Evolutionary conservation across 169 alveolate species (phyloP).

Genomic region (Eimeria sp.): DNA sequence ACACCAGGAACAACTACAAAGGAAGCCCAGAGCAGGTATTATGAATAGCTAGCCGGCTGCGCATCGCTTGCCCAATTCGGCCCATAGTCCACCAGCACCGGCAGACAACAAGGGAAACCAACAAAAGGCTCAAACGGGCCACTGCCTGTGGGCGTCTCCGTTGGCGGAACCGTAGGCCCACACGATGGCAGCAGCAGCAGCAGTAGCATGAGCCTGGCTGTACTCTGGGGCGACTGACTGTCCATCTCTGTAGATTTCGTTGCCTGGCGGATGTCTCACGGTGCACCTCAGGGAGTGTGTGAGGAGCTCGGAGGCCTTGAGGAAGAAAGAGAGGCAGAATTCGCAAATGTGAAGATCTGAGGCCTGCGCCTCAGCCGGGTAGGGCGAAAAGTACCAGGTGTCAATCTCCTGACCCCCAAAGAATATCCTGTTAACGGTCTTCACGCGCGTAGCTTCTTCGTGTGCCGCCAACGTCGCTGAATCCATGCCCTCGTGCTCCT

Average conservation of each 20-base stretch:
- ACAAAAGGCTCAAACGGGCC: not conserved
- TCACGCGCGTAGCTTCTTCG: slow-evolving; percentile 97
- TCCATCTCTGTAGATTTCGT: slow-evolving; percentile 95
- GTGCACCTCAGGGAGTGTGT: slow-evolving; percentile 94
- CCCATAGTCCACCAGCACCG: not conserved
- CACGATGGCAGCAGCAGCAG: slow-evolving; percentile 86
- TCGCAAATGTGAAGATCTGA: slow-evolving; percentile 97
- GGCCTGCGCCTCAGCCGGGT: slow-evolving; percentile 97
- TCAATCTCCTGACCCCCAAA: slow-evolving; percentile 96
- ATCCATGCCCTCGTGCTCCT: slow-evolving; percentile 83
- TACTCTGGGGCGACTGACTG: not conserved
- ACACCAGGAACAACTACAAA: not conserved
- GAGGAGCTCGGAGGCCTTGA: slow-evolving; percentile 91
- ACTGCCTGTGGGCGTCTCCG: not conserved
- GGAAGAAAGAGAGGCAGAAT: slow-evolving; percentile 96
- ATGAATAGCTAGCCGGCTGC: not conserved
- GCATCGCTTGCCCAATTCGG: not conserved
- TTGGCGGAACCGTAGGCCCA: not conserved
- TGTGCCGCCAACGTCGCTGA: slow-evolving; percentile 94
- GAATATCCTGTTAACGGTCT: slow-evolving; percentile 95
- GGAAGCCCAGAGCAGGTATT: not conserved
- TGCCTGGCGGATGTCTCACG: slow-evolving; percentile 98
- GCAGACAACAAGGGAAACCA: not conserved
- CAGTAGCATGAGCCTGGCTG: slow-evolving; percentile 5
- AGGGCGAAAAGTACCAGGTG: slow-evolving; percentile 99